Base-by-base conservation (phyloP, 768 basidiomycete species). In the Rhodotorula diobovata region DNA sequence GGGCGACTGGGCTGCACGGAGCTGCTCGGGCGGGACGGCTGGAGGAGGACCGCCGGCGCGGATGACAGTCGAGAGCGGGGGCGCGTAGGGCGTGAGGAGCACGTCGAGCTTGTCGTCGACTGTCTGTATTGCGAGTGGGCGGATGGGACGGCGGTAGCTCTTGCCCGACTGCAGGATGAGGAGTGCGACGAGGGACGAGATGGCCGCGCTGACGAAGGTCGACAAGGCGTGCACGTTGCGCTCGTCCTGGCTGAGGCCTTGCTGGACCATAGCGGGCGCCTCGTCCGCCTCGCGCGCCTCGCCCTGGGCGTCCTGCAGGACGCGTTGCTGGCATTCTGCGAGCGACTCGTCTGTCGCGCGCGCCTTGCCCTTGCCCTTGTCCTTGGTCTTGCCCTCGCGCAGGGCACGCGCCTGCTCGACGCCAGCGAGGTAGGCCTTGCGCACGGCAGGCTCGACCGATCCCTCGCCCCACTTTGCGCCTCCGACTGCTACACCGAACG, bases 401-500 rank as follows among this genome's bases (percentile, higher is more conserved):
- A 35, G 23, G 34, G 23, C 32, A 23, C 60, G 35, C 32, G n/a
- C 34, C 34, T 30, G 39, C 20, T 34, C 46, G 4, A 35, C 18
- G 41, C 23, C 57, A 0, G 30, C 25, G 1, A 51, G 5, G 53
- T 65, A 68, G 23, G 50, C 58, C 34, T 18, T 39, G 43, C 67
- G 9, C 45, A 67, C 65, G 11, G 63, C n/a, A 20, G 56, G 61
- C 43, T 70, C 65, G 30, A 73, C 30, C 21, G 50, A 7, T 8
- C n/a, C 23, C 30, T 74, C 72, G 18, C 60, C 65, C 57, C 66
- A 74, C 28, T 63, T 60, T 5, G 65, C 60, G 0, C 72, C 72
- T 23, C 76, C 76, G 35, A 76, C 45, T 4, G 69, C 66, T 6
- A 72, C 39, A 7, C 61, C 76, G 16, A 70, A 67, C 34, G 68